Conservation (phyloP, 2,329 filamentous ascomycete species). For the Fusarium denticulatum region DNA sequence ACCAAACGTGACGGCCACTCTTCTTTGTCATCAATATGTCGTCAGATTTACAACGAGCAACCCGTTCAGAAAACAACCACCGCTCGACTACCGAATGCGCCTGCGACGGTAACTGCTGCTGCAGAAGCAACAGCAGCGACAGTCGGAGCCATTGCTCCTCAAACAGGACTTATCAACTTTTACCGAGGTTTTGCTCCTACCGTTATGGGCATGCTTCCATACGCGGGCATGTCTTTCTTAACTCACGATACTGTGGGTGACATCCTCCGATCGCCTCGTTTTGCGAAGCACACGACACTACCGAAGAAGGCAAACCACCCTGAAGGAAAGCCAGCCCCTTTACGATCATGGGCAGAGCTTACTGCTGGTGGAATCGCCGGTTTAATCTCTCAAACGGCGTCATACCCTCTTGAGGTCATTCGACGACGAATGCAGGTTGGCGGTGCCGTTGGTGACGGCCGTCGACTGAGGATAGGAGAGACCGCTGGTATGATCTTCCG, state of each 20-base stretch:
- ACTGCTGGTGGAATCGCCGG: constrained; percentile 86
- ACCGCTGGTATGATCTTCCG: constrained; percentile 78
- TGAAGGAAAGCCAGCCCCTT: constrained; percentile 71
- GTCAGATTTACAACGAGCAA: constrained; percentile 86
- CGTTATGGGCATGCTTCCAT: constrained; percentile 93
- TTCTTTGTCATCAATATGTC: constrained; percentile 79
- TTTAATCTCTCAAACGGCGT: constrained; percentile 87
- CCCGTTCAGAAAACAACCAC: constrained; percentile 52
- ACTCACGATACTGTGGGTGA: constrained; percentile 93
- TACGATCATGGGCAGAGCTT: constrained; percentile 89
- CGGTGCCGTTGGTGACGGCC: constrained; percentile 91
- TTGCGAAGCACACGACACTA: constrained; percentile 80
- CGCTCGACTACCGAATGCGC: constrained; percentile 43
- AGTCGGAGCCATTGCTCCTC: constrained; percentile 62
- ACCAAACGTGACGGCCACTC: constrained; percentile 79
- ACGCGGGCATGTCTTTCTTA: constrained; percentile 94
- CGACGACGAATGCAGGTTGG: constrained; percentile 95
- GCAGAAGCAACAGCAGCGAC: constrained; percentile 55
- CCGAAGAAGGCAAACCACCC: constrained; percentile 66
- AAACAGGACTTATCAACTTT: constrained; percentile 84
- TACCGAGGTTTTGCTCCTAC: constrained; percentile 95
- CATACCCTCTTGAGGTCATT: constrained; percentile 94
- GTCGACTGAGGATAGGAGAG: constrained; percentile 79
- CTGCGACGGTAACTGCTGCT: constrained; percentile 47
- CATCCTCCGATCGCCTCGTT: constrained; percentile 73